These are phyloP conservation scores for Capronia coronata DNA, from an alignment of 2,329 filamentous ascomycete species.

Conservation along the genomic window DNA sequence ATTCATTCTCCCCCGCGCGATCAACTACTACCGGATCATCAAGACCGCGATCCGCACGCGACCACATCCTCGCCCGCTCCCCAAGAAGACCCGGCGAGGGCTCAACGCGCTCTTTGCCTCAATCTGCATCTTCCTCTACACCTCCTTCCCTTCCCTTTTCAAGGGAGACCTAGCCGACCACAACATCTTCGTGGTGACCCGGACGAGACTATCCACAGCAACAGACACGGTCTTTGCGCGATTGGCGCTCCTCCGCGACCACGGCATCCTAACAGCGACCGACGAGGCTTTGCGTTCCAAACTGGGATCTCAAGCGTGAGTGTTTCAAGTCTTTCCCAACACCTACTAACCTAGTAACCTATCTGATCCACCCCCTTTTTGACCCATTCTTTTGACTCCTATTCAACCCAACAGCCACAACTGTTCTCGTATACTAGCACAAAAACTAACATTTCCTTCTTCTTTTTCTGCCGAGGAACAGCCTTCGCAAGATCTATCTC, in stretches of 20 bases:
- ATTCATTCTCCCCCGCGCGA: slow-evolving; percentile 26
- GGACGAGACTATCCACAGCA: slow-evolving; percentile 78
- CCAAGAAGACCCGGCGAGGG: slow-evolving; percentile 34
- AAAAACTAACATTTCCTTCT: no score
- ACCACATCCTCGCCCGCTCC: slow-evolving; percentile 36
- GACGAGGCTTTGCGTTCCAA: slow-evolving; percentile 63
- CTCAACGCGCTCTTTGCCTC: slow-evolving; percentile 50
- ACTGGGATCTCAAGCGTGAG: slow-evolving; percentile 64
- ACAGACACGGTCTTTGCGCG: slow-evolving; percentile 77
- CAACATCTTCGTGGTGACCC: slow-evolving; percentile 73
- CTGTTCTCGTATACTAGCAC: background rate
- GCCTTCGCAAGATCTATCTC: slow-evolving; percentile 64
- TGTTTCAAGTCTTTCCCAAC: no score
- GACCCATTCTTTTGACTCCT: no score
- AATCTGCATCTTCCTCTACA: slow-evolving; percentile 49
- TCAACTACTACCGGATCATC: slow-evolving; percentile 24
- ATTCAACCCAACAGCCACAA: no score
- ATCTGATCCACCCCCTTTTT: no score
- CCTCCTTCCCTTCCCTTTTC: slow-evolving; percentile 42
- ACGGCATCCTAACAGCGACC: slow-evolving; percentile 38
- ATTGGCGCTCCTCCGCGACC: slow-evolving; percentile 45
- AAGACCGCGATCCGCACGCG: slow-evolving; percentile 28
- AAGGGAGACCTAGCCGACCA: slow-evolving; percentile 37
- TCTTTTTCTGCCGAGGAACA: no score
- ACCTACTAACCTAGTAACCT: no score